phyloP scores from a whole-genome alignment of 1,284 basidiomycete species.

The Trametes pubescens region DNA sequence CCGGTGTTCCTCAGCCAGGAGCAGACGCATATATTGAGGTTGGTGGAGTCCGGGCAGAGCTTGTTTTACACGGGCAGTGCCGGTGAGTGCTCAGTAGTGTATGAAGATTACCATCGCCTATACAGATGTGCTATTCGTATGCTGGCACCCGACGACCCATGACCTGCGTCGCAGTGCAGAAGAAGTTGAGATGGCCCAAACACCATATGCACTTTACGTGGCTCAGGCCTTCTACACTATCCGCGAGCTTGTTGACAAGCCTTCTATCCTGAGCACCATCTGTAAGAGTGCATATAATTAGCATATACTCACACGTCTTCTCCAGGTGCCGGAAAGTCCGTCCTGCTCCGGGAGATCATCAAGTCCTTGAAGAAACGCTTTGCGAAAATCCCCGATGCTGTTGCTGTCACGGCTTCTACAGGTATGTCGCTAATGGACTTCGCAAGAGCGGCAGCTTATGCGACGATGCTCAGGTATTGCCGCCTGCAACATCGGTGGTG shows the following conservation, averaged over 20 bases:
- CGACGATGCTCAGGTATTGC: conserved; percentile 73
- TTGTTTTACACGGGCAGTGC: conserved; percentile 99
- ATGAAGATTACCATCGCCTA: background rate
- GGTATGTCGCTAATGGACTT: conserved; percentile 48
- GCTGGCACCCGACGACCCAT: too few species aligned
- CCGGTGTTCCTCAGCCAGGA: conserved; percentile 78
- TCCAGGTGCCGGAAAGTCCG: conserved; percentile 91
- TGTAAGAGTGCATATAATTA: conserved; percentile 14
- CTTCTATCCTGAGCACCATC: conserved; percentile 39
- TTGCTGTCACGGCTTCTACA: conserved; percentile 92
- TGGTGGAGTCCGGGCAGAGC: conserved; percentile 77
- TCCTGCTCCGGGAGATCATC: conserved; percentile 90
- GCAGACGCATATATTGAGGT: conserved; percentile 82
- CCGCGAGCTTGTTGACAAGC: background rate
- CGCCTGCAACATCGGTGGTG: conserved; percentile 90
- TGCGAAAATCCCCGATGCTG: conserved; percentile 55
- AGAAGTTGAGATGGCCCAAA: background rate
- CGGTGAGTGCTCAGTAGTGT: conserved; percentile 59
- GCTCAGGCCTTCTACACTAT: background rate
- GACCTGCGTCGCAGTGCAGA: background rate
- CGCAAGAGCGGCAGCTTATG: conserved; percentile 15
- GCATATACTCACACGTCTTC: conserved; percentile 26
- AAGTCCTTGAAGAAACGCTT: conserved; percentile 59
- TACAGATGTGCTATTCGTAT: background rate
- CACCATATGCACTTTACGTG: background rate